These are phyloP conservation scores for Apiospora kogelbergensis DNA, from an alignment of 2,329 filamentous ascomycete species.

Conservation along the genomic window DNA sequence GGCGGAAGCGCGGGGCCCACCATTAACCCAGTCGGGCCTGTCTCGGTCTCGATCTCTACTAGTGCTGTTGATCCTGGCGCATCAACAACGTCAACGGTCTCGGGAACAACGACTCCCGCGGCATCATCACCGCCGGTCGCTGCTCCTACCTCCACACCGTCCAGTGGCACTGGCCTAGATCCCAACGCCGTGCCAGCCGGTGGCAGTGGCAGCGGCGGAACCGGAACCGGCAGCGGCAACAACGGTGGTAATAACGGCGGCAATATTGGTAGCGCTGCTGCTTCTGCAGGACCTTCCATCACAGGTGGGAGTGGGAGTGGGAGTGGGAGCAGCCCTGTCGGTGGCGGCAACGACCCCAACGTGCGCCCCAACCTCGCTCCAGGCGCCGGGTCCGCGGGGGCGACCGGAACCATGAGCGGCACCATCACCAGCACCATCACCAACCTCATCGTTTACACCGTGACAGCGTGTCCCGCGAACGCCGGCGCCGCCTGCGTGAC, in stretches of 20 bases:
- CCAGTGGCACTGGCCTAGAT: background rate
- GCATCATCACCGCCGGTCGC: background rate
- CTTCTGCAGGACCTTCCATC: background rate
- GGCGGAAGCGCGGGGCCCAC: background rate
- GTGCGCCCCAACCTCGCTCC: background rate
- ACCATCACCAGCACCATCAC: conserved; percentile 25
- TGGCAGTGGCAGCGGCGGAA: background rate
- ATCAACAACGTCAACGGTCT: background rate
- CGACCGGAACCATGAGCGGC: conserved; percentile 11
- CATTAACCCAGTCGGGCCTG: conserved; percentile 9
- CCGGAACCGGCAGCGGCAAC: too few relatives aligned
- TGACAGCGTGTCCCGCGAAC: conserved; percentile 15
- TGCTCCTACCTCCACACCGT: background rate
- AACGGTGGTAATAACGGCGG: background rate
- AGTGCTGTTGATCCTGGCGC: background rate
- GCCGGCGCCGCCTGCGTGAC: conserved; percentile 11
- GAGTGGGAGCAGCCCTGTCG: too few relatives aligned
- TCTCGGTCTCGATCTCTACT: background rate
- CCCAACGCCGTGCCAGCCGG: background rate
- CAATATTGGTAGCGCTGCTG: background rate
- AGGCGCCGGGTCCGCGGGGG: background rate
- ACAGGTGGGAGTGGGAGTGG: too few relatives aligned
- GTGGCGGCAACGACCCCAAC: background rate
- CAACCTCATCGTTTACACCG: conserved; percentile 23
- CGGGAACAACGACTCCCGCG: background rate